Base-by-base conservation (phyloP, 192 early-diverging fungal species). In the Entophlyctis helioformis region DNA sequence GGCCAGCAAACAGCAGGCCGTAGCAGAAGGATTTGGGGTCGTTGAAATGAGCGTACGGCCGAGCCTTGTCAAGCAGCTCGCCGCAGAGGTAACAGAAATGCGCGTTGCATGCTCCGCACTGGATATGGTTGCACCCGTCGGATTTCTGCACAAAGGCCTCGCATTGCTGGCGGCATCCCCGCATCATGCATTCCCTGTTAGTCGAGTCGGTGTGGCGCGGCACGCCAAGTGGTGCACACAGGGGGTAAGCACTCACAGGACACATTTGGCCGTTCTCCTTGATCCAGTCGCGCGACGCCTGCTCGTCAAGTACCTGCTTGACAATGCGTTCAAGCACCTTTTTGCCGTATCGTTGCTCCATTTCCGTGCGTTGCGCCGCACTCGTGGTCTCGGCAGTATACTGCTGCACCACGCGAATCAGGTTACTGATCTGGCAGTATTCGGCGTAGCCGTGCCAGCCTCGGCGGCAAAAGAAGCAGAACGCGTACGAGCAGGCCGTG, bases 1-100 rank as follows among this genome's bases (percentile, higher is more conserved):
- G 1, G 12, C n/a, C 36, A 49, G 21, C 54, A 51, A 56, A 56
- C 28, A 56, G 36, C 21, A 10, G 8, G 10, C 28, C 8, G 33
- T 42, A 52, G 39, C 54, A 56, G 5, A 13, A 11, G 22, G 28
- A 35, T n/a, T 0, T 41, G 15, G 12, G 6, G 15, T 51, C 41
- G 18, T 39, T 29, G 21, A 42, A 56, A 24, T 56, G 54, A 6
- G 6, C 15, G 42, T 56, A 56, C 0, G 54, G 54, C 1, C 11
- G 18, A 11, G 4, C 21, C 19, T 4, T 1, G 8, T 47, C 27
- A 11, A 62, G 24, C n/a, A 12, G 5, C 23, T 36, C 25, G 13
- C 59, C 54, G 39, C 63, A 65, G 9, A 52, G 16, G 37, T 54
- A 67, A 37, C 64, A 67, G 50, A 67, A 67, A 38, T 58, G 55